Evolutionary conservation across 768 basidiomycete genomes (phyloP), one percentile per base, ranked within the genome.

Genomic region (Leccinum uliginosum): DNA sequence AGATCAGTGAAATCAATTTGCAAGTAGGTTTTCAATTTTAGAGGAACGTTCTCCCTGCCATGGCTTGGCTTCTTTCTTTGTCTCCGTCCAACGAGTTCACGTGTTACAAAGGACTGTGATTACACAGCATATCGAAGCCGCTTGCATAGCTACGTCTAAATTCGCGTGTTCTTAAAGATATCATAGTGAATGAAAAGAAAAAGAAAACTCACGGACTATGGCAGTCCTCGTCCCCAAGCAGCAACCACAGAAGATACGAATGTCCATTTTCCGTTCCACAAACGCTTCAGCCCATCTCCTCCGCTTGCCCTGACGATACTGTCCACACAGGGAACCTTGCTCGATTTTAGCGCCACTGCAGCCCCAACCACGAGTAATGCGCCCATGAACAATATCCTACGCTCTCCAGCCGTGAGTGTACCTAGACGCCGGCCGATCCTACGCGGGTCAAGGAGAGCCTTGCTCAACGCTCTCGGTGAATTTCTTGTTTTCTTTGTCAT

Each of bases 321-420:
- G 6, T 62, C 62, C 26, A 59, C 34, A 40, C 53, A 67, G 2
- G 62, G 23, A 3, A 64, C 26, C 34, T 32, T 67, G 15, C 52
- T 35, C 3, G 60, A 57, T 53, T 60, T 69, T 5, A 72, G 50
- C 3, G 86, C 86, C 67, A 91, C 75, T 9, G 87, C 88, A 21
- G 89, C 80, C 12, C 86, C 86, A 6, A 91, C 74, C 12, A 87
- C 82, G 26, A 91, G 67, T 29, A 89, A 79, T 21, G 86, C 86
- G 23, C 87, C 84, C 17, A 83, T 81, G 29, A 88, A 73, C 67
- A 88, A 56, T 6, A 67, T 53, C 30, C 69, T 62, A 24, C 71
- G 66, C 26, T 72, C 72, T 10, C 59, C 59, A 30, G 60, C 51
- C 4, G 65, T 70, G 54, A 73, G 67, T 17, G 66, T 58, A 23